Conservation (phyloP, 1,139 yeast genomes). For the Hemisphaericaspora lyxosophila region DNA sequence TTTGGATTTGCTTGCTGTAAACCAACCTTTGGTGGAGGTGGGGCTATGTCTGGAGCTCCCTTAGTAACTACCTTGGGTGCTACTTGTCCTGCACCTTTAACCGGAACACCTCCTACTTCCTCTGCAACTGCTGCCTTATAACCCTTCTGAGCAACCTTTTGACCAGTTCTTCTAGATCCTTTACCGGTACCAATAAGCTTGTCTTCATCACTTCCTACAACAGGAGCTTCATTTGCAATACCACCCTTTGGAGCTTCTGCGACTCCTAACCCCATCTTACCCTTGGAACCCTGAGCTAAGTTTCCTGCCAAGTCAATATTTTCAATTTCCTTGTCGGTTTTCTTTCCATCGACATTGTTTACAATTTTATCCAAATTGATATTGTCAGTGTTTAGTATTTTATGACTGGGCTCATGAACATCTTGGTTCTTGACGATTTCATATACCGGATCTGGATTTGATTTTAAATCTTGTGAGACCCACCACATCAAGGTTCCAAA, state of each 20-base stretch:
- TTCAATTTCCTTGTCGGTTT: constrained; percentile 14
- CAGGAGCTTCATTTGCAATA: constrained; percentile 47
- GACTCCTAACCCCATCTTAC: constrained; percentile 44
- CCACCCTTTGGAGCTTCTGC: constrained; percentile 54
- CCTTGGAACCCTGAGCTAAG: constrained; percentile 43
- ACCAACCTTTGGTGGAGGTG: constrained; percentile 1
- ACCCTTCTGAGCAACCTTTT: constrained; percentile 7
- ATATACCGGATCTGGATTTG: constrained; percentile 27
- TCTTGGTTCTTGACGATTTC: constrained; percentile 26
- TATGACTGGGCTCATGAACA: constrained; percentile 1
- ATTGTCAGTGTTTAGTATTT: constrained; percentile 6
- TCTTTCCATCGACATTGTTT: constrained; percentile 14
- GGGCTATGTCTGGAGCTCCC: constrained; percentile 2
- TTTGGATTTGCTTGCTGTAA: constrained; percentile 5
- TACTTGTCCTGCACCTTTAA: constrained; percentile 3
- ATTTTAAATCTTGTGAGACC: constrained; percentile 39
- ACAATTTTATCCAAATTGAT: constrained; percentile 14
- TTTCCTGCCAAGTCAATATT: constrained; percentile 40
- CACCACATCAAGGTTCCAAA: constrained; percentile 39
- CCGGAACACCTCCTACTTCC: constrained; percentile 4
- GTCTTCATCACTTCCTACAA: constrained; percentile 46
- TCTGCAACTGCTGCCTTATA: constrained; percentile 7
- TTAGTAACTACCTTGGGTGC: constrained; percentile 1
- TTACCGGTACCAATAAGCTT: constrained; percentile 23
- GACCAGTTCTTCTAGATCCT: constrained; percentile 7